phyloP scores from a whole-genome alignment of 345 rosid species.

The Mallotus nudiflorus region DNA sequence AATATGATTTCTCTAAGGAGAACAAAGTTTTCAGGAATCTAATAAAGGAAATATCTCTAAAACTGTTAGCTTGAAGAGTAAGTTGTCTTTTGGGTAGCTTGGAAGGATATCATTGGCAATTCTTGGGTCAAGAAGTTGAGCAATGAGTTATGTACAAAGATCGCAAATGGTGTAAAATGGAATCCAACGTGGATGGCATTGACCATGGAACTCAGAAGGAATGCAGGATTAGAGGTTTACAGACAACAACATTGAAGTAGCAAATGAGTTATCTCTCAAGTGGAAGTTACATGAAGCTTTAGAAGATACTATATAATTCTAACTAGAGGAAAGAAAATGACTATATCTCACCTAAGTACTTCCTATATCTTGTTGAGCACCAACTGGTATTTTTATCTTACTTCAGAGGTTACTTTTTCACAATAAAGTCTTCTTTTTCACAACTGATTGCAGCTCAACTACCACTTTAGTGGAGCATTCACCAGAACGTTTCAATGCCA shows the following conservation, averaged over 20 bases:
- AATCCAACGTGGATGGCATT: constrained; percentile 37
- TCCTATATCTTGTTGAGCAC: constrained; percentile 49
- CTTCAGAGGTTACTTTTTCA: constrained; percentile 19
- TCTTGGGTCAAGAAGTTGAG: constrained; percentile 42
- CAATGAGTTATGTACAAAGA: constrained; percentile 4
- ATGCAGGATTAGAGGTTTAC: no score
- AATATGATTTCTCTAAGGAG: constrained; percentile 37
- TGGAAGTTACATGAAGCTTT: constrained; percentile 35
- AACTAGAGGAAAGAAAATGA: constrained; percentile 31
- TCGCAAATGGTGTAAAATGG: constrained; percentile 9
- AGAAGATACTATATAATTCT: constrained; percentile 26
- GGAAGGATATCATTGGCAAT: constrained; percentile 38
- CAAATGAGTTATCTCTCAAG: background rate
- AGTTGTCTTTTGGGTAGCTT: constrained; percentile 37
- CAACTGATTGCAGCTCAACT: constrained; percentile 22
- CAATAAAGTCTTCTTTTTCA: constrained; percentile 36
- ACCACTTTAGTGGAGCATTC: background rate
- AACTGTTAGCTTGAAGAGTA: background rate
- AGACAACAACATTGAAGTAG: background rate
- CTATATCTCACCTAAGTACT: constrained; percentile 44
- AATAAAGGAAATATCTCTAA: constrained; percentile 22
- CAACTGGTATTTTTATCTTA: constrained; percentile 25
- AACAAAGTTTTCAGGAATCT: constrained; percentile 21
- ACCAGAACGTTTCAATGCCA: background rate
- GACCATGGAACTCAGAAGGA: constrained; percentile 17